Percentiles rank a stretch among this genome's conserved stretches.
phyloP scores from a whole-genome alignment of 345 rosid genomes.

The Pistacia atlantica region DNA sequence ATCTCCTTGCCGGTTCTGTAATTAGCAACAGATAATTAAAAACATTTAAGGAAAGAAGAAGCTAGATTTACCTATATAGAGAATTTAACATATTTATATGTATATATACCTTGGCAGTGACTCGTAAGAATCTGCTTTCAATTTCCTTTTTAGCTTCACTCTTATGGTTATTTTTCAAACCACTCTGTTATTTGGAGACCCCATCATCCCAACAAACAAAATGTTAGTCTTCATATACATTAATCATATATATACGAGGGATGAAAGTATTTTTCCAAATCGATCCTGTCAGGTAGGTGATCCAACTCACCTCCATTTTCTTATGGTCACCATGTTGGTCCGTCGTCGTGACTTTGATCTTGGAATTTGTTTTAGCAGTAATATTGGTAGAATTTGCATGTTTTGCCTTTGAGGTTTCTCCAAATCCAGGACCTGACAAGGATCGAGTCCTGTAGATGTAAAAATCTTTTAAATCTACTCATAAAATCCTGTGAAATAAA shows the following conservation, averaged over 20 bases:
- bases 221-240: no score
- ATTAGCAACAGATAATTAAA: no score
- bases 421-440: not conserved
- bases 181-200: constrained; percentile 6
- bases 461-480: no score
- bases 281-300: no score
- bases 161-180: constrained; percentile 11
- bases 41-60: no score
- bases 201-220: no score
- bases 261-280: no score
- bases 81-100: not conserved
- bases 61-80: not conserved
- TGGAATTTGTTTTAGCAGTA: constrained; percentile 12
- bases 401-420: not conserved
- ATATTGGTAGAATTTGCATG: not conserved
- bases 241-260: no score
- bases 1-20: constrained; percentile 20
- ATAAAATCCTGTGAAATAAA: no score
- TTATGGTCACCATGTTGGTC: constrained; percentile 10
- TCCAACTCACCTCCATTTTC: constrained; percentile 17
- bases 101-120: constrained; percentile 13
- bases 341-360: constrained; percentile 9
- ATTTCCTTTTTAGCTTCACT: constrained; percentile 5
- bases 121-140: constrained; percentile 16
- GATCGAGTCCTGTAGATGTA: constrained; percentile 22